A percentile compares a stretch with the other conserved stretches of the same genome.
Conservation (phyloP, 306 rosid species). For the Vigna nakashimae region DNA sequence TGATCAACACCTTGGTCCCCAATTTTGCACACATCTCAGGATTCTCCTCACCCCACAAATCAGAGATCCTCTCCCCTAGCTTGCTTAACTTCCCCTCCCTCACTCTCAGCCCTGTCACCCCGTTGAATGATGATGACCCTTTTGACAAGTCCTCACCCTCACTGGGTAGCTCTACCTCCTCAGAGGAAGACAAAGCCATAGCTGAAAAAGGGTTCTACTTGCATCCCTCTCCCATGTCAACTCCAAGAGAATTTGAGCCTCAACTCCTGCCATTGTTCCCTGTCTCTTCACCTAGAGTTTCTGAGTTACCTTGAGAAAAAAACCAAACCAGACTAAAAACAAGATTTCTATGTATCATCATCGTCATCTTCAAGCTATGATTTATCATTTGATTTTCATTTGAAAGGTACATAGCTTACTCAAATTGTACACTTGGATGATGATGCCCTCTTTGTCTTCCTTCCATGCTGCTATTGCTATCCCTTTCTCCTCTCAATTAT, state of each 20-base stretch:
- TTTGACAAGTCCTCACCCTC: conserved; percentile 78
- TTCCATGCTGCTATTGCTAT: neutral
- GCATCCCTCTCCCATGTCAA: conserved; percentile 70
- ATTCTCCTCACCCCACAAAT: conserved; percentile 70
- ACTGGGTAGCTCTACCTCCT: conserved; percentile 63
- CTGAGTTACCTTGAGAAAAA: conserved; percentile 59
- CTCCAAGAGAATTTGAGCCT: conserved; percentile 68
- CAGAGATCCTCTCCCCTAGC: conserved; percentile 85
- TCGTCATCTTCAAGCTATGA: conserved; percentile 16
- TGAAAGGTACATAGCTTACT: conserved; percentile 43
- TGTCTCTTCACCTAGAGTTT: conserved; percentile 73
- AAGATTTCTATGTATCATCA: neutral
- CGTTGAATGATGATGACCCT: conserved; percentile 68
- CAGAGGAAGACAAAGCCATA: conserved; percentile 84
- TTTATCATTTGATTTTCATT: conserved; percentile 34
- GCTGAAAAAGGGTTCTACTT: conserved; percentile 87
- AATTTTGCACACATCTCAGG: conserved; percentile 60
- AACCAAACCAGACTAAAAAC: neutral
- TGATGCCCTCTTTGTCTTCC: conserved; percentile 16
- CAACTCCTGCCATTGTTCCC: conserved; percentile 83
- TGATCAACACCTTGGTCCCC: conserved; percentile 78
- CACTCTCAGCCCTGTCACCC: conserved; percentile 86
- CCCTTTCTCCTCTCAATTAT: neutral
- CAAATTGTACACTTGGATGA: conserved; percentile 56
- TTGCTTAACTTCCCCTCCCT: conserved; percentile 80